Base-by-base conservation (phyloP, 805 yeast species). In the Metschnikowia baotianmanensis region DNA sequence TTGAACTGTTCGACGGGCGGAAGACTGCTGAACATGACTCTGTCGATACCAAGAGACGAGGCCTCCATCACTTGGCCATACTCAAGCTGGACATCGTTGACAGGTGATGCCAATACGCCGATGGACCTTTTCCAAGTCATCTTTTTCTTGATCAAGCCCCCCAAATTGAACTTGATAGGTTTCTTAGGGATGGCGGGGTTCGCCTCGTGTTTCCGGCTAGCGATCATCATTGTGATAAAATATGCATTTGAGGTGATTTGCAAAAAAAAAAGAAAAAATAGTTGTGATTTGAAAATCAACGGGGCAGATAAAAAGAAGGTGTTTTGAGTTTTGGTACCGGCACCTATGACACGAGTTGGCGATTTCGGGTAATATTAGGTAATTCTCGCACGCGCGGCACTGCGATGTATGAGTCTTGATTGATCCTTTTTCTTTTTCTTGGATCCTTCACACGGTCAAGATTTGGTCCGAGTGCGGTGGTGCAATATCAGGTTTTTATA, bases 131-230 rank as follows among this genome's bases (percentile, higher is more conserved):
- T 45, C 47, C 55, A 51, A 13, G 52, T 36, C 28, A 51, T 50
- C 28, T 50, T 50, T 21, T 48, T 44, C 31, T 40, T 47, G 40
- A 51, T 42, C 16, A 51, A 38, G 15, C 53, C 55, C 24, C 55
- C 52, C 34, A 49, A 38, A 43, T 49, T 51, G 40, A 50, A 51
- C 39, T 39, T 45, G 15, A 30, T 22, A n/a, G 49, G 46, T 17
- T 44, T 45, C 15, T 37, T 34, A 25, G 37, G 18, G 31, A 42
- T 20, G 24, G 45, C 32, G 24, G 45, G 43, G 27, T 29, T 36
- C 33, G 36, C 29, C 18, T 44, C 46, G 17, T 45, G 50, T 33
- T 51, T 49, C 26, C 47, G 38, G 33, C 45, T 47, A 20, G 46
- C 40, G 38, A 47, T 38, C 40, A 51, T 42, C 53, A 48, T 51